Percentiles rank a stretch among this genome's conserved stretches.
phyloP scores from a whole-genome alignment of 768 basidiomycete genomes.

The Dendrothele bispora region DNA sequence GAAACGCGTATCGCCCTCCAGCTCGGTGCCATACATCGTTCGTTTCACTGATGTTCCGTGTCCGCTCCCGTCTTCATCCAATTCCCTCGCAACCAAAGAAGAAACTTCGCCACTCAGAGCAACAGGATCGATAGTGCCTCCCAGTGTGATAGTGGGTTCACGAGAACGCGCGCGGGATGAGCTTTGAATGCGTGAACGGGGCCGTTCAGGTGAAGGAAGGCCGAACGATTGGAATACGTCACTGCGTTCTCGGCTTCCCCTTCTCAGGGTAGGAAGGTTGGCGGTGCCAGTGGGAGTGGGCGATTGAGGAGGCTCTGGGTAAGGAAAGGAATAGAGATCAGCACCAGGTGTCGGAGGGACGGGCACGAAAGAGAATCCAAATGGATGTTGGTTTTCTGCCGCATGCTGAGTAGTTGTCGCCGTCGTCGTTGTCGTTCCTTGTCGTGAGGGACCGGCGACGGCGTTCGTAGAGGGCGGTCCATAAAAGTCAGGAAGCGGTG shows the following conservation, averaged over 20 bases:
- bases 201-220: conserved; percentile 39
- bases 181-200: conserved; percentile 38
- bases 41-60: conserved; percentile 50
- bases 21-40: conserved; percentile 84
- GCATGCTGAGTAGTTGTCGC: conserved; percentile 49
- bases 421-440: no score
- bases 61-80: conserved; percentile 15
- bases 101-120: conserved; percentile 49
- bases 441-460: conserved; percentile 17
- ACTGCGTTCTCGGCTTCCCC: conserved; percentile 28
- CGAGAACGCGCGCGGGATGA: conserved; percentile 18
- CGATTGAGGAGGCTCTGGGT: conserved; percentile 58
- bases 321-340: conserved; percentile 42
- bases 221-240: conserved; percentile 50
- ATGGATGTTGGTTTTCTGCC: conserved; percentile 54
- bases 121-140: conserved; percentile 41
- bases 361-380: conserved; percentile 52
- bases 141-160: conserved; percentile 25
- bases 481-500: conserved; percentile 54
- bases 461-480: conserved; percentile 36
- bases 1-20: conserved; percentile 80
- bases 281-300: conserved; percentile 47
- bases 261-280: conserved; percentile 7
- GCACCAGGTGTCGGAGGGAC: conserved; percentile 54
- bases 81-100: conserved; percentile 28